Evolutionary conservation across 768 basidiomycete species (phyloP), one percentile per base, ranked within the genome.

Genomic region (Mycena epipterygia): DNA sequence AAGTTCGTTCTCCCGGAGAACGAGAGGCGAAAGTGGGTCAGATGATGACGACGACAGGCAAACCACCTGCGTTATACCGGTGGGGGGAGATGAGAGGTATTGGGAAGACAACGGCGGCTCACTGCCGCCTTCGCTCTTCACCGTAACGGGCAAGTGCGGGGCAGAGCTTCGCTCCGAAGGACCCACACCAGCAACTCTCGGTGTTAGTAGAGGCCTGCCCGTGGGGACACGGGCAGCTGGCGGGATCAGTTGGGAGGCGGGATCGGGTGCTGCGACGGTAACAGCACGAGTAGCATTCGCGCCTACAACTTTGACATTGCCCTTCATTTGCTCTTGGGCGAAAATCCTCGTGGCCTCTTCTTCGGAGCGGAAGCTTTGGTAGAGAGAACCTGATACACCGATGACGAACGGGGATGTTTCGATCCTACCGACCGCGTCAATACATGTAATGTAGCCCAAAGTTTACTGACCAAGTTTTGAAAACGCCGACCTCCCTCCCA

Each of bases 371-470:
- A 86, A 89, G 51, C 85, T 79, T 67, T 89, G 82, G 71, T 82
- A 76, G 8, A 85, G 69, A 3, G 86, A 77, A 37, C 82, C 83
- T 12, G 84, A 78, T 13, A 89, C 81, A 5, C 83, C 80, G 60
- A 73, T 83, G 14, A 87, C 84, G 60, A 85, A 79, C 11, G 84
- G 82, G 1, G 77, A 81, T 21, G 81, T 84, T 73, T 88, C 84
- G 13, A 84, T 75, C 89, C 89, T 90, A 58, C 39, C 29, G 33
- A 21, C 25, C 23, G 37, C 30, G 35, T 56, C 37, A 56, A 13
- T 25, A 19, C 25, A 11, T 1, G 17, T 19, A 23, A 11, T 23
- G 13, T 17, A 13, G 2, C n/a, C n/a, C n/a, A 12, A n/a, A 13
- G 52, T 30, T 60, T 33, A 75, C 78, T 71, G 59, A 84, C 85